These are phyloP conservation scores for Uromyces viciae-fabae DNA, from an alignment of 1,284 basidiomycete species.

Conservation along the genomic window DNA sequence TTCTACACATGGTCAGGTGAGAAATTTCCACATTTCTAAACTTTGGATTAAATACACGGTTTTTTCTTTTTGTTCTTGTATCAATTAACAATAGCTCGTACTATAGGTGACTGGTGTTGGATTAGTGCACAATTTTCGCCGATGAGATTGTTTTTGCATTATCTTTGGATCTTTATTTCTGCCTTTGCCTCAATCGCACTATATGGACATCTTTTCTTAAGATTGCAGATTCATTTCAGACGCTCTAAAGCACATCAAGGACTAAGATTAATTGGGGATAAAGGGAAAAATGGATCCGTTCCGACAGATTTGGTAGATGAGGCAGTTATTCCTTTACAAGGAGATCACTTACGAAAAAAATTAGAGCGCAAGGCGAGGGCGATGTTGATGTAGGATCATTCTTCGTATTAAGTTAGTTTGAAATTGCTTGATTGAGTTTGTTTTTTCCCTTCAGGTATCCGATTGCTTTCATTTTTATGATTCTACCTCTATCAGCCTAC, in stretches of 20 bases:
- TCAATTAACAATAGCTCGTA: neutral
- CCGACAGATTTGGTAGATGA: conserved; percentile 4
- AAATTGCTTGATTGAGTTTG: neutral
- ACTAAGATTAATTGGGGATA: neutral
- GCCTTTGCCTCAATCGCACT: conserved; percentile 42
- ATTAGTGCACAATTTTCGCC: conserved; percentile 31
- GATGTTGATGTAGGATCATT: conserved; percentile 32
- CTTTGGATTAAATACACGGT: neutral
- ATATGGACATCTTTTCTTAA: conserved; percentile 35
- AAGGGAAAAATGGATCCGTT: neutral
- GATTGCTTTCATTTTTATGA: conserved; percentile 39
- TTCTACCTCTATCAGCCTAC: conserved; percentile 36
- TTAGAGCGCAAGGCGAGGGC: conserved; percentile 29
- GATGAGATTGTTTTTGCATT: conserved; percentile 37
- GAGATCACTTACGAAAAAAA: conserved; percentile 28
- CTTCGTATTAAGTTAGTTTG: neutral
- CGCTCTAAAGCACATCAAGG: conserved; percentile 13
- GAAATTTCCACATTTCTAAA: neutral
- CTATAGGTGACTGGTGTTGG: conserved; percentile 41
- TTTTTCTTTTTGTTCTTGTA: neutral
- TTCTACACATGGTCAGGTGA: conserved; percentile 42
- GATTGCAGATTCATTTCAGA: conserved; percentile 34
- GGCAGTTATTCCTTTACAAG: conserved; percentile 14
- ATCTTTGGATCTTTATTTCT: conserved; percentile 38
- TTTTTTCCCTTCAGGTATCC: conserved; percentile 20